These are phyloP conservation scores for Pezicula neosporulosa DNA, from an alignment of 2,329 filamentous ascomycete species.

Conservation along the genomic window DNA sequence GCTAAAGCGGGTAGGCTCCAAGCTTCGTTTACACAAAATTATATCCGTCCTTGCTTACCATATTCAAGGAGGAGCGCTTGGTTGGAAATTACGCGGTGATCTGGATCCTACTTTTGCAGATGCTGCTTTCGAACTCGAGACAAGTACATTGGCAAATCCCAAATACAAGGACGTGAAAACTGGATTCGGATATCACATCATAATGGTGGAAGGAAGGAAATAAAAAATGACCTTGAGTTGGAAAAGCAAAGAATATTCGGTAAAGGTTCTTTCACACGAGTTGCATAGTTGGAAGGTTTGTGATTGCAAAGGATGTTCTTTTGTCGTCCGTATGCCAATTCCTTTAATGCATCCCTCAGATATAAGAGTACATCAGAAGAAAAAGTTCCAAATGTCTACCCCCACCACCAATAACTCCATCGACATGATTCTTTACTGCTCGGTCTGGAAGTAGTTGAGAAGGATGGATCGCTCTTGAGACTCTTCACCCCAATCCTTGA, in stretches of 20 bases:
- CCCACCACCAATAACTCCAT: conserved; percentile 24
- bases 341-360: conserved; percentile 23
- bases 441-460: conserved; percentile 99
- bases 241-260: conserved; percentile 1
- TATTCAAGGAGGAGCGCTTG: conserved; percentile 60
- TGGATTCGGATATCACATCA: conserved; percentile 73
- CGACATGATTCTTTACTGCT: conserved; percentile 50
- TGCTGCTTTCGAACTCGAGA: conserved; percentile 65
- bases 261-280: neutral
- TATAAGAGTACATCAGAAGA: conserved; percentile 27
- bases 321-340: conserved; percentile 25
- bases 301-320: conserved; percentile 1
- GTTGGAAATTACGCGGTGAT: conserved; percentile 68
- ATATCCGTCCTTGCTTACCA: conserved; percentile 3
- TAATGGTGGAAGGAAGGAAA: conserved; percentile 58
- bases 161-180: conserved; percentile 71
- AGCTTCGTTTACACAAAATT: conserved; percentile 6
- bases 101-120: conserved; percentile 69
- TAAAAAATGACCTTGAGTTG: conserved; percentile 8
- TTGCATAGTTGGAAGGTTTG: neutral
- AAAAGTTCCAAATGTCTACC: conserved; percentile 25
- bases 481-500: conserved; percentile 99
- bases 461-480: conserved; percentile 97
- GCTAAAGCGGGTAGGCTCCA: conserved; percentile 54
- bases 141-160: conserved; percentile 61